Evolutionary conservation across 345 rosid genomes (phyloP), one percentile per base, ranked within the genome.

Genomic region (Linum trigynum): DNA sequence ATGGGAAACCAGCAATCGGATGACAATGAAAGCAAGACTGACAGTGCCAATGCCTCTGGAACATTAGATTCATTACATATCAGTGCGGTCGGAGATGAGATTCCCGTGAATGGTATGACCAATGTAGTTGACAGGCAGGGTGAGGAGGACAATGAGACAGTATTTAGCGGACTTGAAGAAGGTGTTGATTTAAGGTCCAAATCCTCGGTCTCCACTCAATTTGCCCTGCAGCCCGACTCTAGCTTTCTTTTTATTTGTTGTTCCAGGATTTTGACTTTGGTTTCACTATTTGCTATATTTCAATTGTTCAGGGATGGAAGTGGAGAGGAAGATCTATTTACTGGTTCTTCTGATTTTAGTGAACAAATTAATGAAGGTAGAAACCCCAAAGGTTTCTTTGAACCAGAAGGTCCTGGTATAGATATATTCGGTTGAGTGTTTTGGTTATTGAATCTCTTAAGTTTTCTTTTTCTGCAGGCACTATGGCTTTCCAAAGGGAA

Each of bases 401-500:
- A 48, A 40, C 15, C 72, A 38, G 7, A 55, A 64, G 50, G 38
- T 66, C 50, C 8, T 68, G 67, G 58, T 1, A 64, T 40, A 40
- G 23, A 67, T 39, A 11, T 61, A 50, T 23, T 70, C 55, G 43
- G 64, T 50, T 41, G 64, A 71, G 42, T 55, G 43, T 63, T 62
- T 37, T 4, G 10, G 9, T 48, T 0, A 48, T 48, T 12, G 14
- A 9, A 2, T 48, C 14, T 10, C 11, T 23, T 23, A 23, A 23
- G 32, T 23, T 23, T 48, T 62, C 68, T 38, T 59, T 35, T 74
- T 36, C 11, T 79, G 64, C 71, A 92, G 96, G 81, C 73, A 71
- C 68, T 82, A 79, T 79, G 68, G 78, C 76, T 56, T 79, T 86
- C 72, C 89, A 78, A 69, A 80, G 92, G 70, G 97, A 82, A 74